A percentile compares a stretch with the other conserved stretches of the same genome.
Conservation (phyloP, 1,284 basidiomycete species). For the Ustilago curta region DNA sequence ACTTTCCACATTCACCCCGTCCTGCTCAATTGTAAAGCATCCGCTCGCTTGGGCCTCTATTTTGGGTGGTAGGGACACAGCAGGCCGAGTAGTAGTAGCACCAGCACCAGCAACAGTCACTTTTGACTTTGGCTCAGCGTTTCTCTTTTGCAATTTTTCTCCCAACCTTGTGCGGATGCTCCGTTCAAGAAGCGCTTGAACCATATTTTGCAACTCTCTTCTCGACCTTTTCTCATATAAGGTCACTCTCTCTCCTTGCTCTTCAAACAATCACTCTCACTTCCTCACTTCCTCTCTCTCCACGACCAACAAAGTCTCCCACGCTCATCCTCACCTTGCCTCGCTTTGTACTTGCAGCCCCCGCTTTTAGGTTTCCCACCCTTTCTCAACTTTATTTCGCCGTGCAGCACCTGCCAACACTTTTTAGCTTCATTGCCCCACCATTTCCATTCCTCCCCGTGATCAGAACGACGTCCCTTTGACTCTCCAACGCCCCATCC, state of each 20-base stretch:
- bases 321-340: neutral
- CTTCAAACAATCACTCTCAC: neutral
- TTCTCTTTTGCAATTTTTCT: neutral
- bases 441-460: conserved; percentile 1
- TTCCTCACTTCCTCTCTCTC: neutral
- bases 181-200: neutral
- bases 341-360: neutral
- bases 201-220: neutral
- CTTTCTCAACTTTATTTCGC: neutral
- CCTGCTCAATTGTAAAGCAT: too few relatives aligned
- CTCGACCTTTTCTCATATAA: neutral
- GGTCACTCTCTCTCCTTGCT: neutral
- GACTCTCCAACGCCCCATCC: neutral
- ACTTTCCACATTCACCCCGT: too few relatives aligned
- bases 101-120: too few relatives aligned
- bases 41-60: neutral
- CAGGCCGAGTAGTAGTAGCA: too few relatives aligned
- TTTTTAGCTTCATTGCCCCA: neutral
- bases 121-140: too few relatives aligned
- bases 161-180: neutral
- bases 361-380: neutral
- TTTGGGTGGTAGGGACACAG: conserved; percentile 4
- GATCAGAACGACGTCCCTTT: neutral
- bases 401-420: neutral
- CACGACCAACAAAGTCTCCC: too few relatives aligned